Evolutionary conservation across 2,329 filamentous ascomycete species (phyloP).

Genomic region (Trichophaea hybrida): DNA sequence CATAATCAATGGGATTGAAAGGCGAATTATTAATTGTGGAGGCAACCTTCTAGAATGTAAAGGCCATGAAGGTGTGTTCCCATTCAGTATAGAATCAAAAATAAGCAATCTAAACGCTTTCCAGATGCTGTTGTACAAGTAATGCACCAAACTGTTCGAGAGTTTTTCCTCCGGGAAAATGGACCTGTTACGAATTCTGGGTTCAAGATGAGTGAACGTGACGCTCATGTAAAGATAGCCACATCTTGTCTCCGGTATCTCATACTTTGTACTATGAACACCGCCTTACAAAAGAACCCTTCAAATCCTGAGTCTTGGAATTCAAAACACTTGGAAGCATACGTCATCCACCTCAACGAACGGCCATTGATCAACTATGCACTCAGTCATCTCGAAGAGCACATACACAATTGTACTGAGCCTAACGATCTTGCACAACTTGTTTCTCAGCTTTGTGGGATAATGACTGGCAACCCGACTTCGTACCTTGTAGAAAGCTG

Average conservation of each 20-base stretch:
- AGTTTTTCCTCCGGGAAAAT: neutral
- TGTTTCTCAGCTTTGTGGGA: no score
- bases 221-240: neutral
- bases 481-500: no score
- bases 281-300: neutral
- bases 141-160: neutral
- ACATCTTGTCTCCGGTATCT: neutral
- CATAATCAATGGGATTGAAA: neutral
- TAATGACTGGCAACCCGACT: no score
- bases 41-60: neutral
- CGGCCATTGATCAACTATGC: neutral
- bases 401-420: neutral
- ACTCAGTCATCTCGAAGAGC: neutral
- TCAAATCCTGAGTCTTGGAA: neutral
- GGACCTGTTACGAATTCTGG: neutral
- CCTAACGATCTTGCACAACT: no score
- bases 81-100: no score
- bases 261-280: neutral
- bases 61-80: neutral
- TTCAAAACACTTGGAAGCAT: neutral
- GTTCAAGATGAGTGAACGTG: neutral
- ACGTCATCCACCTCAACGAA: neutral
- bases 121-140: neutral
- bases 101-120: no score
- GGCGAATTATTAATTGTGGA: neutral